phyloP scores from a whole-genome alignment of 2,329 filamentous ascomycete genomes.

The Pestalotiopsis sp. region DNA sequence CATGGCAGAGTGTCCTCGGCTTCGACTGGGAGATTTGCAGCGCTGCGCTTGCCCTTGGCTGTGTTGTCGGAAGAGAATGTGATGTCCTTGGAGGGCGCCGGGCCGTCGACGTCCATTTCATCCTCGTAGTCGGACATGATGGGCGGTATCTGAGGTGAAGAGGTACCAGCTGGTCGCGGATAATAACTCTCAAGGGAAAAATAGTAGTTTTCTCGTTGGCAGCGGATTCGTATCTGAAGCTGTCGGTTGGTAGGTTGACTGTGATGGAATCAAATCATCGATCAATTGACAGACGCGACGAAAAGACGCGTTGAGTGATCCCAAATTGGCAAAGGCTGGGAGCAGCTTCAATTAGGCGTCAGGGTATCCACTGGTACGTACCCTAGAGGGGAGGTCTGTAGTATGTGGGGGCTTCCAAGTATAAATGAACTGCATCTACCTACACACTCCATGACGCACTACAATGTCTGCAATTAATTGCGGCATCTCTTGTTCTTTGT shows the following conservation, averaged over 20 bases:
- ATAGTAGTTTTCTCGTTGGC: not conserved
- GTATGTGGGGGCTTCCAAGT: too few relatives aligned
- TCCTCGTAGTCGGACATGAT: conserved; percentile 63
- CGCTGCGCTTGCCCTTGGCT: conserved; percentile 86
- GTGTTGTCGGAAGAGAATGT: conserved; percentile 75
- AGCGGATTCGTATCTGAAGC: not conserved
- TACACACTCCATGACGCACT: too few relatives aligned
- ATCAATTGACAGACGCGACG: not conserved
- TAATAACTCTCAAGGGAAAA: not conserved
- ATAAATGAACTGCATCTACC: too few relatives aligned
- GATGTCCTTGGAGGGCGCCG: conserved; percentile 49
- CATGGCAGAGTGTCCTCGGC: conserved; percentile 93
- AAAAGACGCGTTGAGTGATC: conserved; percentile 10
- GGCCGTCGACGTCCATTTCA: conserved; percentile 63
- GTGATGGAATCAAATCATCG: not conserved
- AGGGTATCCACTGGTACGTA: not conserved
- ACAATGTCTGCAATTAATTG: too few relatives aligned
- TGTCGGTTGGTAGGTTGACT: not conserved
- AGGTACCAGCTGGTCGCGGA: not conserved
- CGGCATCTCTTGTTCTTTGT: too few relatives aligned
- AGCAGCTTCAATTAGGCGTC: not conserved
- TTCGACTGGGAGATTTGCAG: conserved; percentile 90
- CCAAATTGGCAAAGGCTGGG: not conserved
- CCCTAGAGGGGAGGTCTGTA: not conserved
- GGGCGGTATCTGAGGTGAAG: not conserved